Base-by-base conservation (phyloP, 2,329 filamentous ascomycete species). In the Arthroderma sp. region DNA sequence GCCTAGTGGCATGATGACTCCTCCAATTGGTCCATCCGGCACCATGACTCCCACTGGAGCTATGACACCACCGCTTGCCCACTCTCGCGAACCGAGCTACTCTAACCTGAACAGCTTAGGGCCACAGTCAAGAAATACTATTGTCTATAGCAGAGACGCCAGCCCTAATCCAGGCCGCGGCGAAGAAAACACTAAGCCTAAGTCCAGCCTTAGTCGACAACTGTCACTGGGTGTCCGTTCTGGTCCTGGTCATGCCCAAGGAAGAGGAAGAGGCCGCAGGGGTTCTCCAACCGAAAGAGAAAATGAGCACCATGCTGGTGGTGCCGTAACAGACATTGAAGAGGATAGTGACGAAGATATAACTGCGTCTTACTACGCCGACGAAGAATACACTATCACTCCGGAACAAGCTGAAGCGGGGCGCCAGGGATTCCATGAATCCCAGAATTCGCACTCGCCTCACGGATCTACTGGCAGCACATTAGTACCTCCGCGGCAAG, bases 151-250 rank as follows among this genome's bases (percentile, higher is more conserved):
- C 15, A 22, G 15, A 22, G 62, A 64, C 27, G 54, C 57, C 15
- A 64, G 57, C 43, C 59, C 60, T 27, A 57, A 57, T 3, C 22
- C 32, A 3, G 41, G 30, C 30, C 7, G 8, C 4, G 48, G 43
- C 4, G 56, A 61, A 9, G 55, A 54, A 9, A 55, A 57, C 42
- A 54, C 15, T 22, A 22, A 22, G 15, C 15, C 58, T 4, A 58
- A 49, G 28, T 57, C 60, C 7, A 57, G 55, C 9, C 53, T 66
- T 9, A 57, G 58, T 40, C 57, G 61, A 31, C 61, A 62, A 31
- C 47, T 64, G 5, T 64, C 65, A 2, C 59, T 67, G 9, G 64
- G 64, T 42, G 59, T 63, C 6, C 58, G 64, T 27, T 58, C 62
- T 29, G 62, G 63, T 0, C 66, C 66, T 31, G 65, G 62, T 15